Conservation (phyloP, 768 basidiomycete genomes). For the Leccinellum albellum region DNA sequence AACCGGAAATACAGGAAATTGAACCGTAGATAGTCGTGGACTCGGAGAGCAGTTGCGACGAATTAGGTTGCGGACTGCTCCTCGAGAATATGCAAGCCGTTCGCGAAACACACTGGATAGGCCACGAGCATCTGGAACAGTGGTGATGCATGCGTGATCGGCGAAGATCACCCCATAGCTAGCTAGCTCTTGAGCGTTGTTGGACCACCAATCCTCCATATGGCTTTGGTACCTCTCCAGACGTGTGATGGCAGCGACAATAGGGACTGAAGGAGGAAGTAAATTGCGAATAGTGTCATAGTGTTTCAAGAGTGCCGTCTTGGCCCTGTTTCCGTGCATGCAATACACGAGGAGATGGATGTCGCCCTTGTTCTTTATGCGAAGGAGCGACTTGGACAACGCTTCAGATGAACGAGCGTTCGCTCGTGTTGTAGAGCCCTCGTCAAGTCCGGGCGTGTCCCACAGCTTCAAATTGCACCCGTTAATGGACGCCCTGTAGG, state of each 20-base stretch:
- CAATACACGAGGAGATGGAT: conserved; percentile 23
- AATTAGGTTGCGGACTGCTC: conserved; percentile 11
- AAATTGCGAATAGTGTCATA: conserved; percentile 8
- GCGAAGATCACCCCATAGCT: conserved; percentile 14
- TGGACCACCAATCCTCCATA: conserved; percentile 26
- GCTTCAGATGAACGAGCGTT: conserved; percentile 3
- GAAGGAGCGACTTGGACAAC: conserved; percentile 6
- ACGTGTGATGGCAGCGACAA: conserved; percentile 17
- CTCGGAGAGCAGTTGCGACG: conserved; percentile 7
- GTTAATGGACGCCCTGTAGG: conserved; percentile 12
- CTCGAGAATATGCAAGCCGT: conserved; percentile 12
- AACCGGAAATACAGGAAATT: conserved; percentile 8
- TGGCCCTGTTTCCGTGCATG: conserved; percentile 20
- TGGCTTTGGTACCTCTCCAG: conserved; percentile 16
- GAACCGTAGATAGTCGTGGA: background rate
- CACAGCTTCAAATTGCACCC: conserved; percentile 10
- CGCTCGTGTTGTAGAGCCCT: conserved; percentile 4
- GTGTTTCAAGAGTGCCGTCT: conserved; percentile 11
- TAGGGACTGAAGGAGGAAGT: conserved; percentile 9
- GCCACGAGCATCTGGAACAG: conserved; percentile 4
- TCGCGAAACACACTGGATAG: conserved; percentile 7
- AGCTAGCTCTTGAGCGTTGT: conserved; percentile 10
- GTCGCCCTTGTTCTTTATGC: conserved; percentile 1
- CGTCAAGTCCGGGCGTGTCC: conserved; percentile 19
- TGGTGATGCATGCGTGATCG: conserved; percentile 21